Percentiles rank a stretch among this genome's conserved stretches.
Conservation (phyloP, 305 asterid genomes). For the Stenogyne calaminthoides region DNA sequence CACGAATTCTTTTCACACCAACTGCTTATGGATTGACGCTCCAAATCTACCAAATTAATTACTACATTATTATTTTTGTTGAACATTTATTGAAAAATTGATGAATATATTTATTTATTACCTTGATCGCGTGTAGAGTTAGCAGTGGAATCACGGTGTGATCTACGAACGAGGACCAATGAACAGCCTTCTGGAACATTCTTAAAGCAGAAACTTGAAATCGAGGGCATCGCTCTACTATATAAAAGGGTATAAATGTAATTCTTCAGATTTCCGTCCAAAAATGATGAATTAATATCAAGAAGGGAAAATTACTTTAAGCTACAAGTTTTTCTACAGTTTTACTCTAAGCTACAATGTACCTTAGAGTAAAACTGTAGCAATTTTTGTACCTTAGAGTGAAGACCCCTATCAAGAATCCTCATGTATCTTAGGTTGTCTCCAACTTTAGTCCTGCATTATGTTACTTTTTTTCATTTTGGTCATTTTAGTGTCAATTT, state of each 20-base stretch:
- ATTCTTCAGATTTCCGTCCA: constrained; percentile 29
- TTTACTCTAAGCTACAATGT: too few species aligned
- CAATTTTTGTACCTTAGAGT: too few species aligned
- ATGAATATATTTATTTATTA: constrained; percentile 17
- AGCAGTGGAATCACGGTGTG: constrained; percentile 28
- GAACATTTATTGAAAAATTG: neutral
- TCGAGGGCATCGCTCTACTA: constrained; percentile 42
- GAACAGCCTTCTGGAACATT: constrained; percentile 69
- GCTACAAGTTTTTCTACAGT: too few species aligned
- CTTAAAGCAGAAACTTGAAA: constrained; percentile 52
- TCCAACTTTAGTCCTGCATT: too few species aligned
- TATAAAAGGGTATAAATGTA: constrained; percentile 28
- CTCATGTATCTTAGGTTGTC: too few species aligned
- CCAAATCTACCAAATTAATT: constrained; percentile 40
- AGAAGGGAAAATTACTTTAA: too few species aligned
- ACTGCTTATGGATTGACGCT: constrained; percentile 34
- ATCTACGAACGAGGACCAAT: constrained; percentile 47
- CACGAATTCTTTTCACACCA: constrained; percentile 50
- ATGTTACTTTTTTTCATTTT: too few species aligned
- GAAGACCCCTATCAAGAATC: too few species aligned
- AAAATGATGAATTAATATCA: too few species aligned
- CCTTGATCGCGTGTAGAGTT: constrained; percentile 41
- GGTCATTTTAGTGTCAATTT: too few species aligned
- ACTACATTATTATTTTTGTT: neutral
- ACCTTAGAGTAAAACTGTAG: too few species aligned